Base-by-base conservation (phyloP, 2,329 filamentous ascomycete genomes). In the Sporothrix inflata region DNA sequence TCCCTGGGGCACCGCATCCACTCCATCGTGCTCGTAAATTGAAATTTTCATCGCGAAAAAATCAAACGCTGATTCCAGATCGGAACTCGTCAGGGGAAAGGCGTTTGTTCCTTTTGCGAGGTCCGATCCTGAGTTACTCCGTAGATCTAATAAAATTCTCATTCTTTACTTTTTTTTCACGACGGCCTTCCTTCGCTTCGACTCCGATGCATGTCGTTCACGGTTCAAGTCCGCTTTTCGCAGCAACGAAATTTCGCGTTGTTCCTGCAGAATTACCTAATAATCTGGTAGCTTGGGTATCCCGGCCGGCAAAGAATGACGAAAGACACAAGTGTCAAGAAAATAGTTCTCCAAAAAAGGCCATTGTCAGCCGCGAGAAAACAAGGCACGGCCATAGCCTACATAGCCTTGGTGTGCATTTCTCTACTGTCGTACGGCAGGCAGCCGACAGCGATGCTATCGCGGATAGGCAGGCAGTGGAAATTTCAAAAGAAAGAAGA, bases 121-220 rank as follows among this genome's bases (percentile, higher is more conserved):
- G 53, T 27, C 38, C n/a, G 38, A 63, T 63, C 57, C 34, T n/a
- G 38, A 16, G 38, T 11, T 30, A n/a, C n/a, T n/a, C n/a, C n/a
- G n/a, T n/a, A 27, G 61, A 66, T 66, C 61, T 47, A 40, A 30
- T 47, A 47, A 65, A 47, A 16, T 51, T 67, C 51, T 34, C 24
- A 34, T 61, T 38, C 21, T 12, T 16, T 30, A 47, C 12, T 47
- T 16, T 14, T 19, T 49, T 45, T 51, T 16, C 12, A 47, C 40
- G 42, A 3, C 27, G 24, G 40, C 45, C 45, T 47, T 66, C 40
- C 24, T 66, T 66, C 42, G 24, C 21, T 12, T 34, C 3, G 3
- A 6, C 16, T 45, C n/a, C 34, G 1, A 24, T n/a, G 60, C 38
- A 19, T n/a, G 12, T 38, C 24, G 16, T 60, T 60, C 12, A 60